Conservation (phyloP, 2,329 filamentous ascomycete species). For the Phialophora tarda region DNA sequence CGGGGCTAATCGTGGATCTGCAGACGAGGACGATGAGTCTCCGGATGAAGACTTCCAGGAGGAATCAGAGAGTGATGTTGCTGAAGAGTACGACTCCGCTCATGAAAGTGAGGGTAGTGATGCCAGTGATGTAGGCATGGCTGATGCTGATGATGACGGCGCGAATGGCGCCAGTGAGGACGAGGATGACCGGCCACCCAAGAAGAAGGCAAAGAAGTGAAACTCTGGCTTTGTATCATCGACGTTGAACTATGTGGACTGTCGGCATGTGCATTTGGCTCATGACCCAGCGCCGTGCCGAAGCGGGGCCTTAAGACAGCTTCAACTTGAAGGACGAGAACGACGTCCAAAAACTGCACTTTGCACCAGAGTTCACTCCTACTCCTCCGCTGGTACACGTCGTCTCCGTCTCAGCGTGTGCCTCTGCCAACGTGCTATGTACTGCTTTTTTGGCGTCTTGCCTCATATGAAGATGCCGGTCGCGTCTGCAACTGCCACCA, state of each 20-base stretch:
- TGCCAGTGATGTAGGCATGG: slow-evolving; percentile 60
- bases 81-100: slow-evolving; percentile 91
- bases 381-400: neutral
- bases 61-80: slow-evolving; percentile 91
- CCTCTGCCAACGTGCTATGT: no score
- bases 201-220: slow-evolving; percentile 66
- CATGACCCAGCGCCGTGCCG: neutral
- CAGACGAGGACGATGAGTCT: slow-evolving; percentile 94
- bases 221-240: slow-evolving; percentile 2
- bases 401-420: neutral
- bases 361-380: neutral
- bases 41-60: slow-evolving; percentile 95
- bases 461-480: no score
- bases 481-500: no score
- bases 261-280: neutral
- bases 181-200: slow-evolving; percentile 62
- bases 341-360: neutral
- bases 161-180: slow-evolving; percentile 51
- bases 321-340: neutral
- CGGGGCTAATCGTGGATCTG: slow-evolving; percentile 71
- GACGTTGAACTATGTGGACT: neutral
- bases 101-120: slow-evolving; percentile 84
- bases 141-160: slow-evolving; percentile 55
- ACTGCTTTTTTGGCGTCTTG: no score
- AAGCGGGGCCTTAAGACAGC: neutral